These are phyloP conservation scores for Backusella tuberculispora DNA, from an alignment of 192 early-diverging fungal species.

Conservation along the genomic window DNA sequence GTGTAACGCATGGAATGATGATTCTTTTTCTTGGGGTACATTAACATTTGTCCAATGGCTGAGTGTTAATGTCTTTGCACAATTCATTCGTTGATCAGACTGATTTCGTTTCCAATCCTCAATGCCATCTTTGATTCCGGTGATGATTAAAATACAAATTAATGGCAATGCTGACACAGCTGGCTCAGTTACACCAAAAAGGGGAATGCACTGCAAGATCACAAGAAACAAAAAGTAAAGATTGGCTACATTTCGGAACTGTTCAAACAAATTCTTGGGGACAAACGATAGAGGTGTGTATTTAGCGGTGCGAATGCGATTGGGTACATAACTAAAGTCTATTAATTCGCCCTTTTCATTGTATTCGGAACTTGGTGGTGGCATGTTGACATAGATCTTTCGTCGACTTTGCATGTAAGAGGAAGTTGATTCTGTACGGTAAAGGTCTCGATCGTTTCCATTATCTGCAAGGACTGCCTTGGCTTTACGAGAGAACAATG, in stretches of 20 bases:
- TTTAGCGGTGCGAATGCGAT: slow-evolving; percentile 89
- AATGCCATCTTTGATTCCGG: slow-evolving; percentile 87
- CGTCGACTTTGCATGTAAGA: slow-evolving; percentile 42
- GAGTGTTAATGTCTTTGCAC: slow-evolving; percentile 58
- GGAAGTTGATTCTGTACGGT: slow-evolving; percentile 40
- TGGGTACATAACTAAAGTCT: slow-evolving; percentile 46
- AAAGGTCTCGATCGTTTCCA: slow-evolving; percentile 2
- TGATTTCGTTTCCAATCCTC: slow-evolving; percentile 92
- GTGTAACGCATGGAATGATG: slow-evolving; percentile 16
- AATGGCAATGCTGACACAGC: slow-evolving; percentile 85
- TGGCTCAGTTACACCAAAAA: slow-evolving; percentile 71
- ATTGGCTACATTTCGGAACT: slow-evolving; percentile 95
- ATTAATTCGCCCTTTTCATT: slow-evolving; percentile 40
- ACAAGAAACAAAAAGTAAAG: slow-evolving; percentile 93
- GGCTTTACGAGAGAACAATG: slow-evolving; percentile 18
- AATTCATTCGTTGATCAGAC: slow-evolving; percentile 85
- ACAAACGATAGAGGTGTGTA: slow-evolving; percentile 92
- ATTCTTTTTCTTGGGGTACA: slow-evolving; percentile 28
- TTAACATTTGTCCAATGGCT: slow-evolving; percentile 70
- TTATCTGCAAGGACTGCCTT: not conserved
- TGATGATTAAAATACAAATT: slow-evolving; percentile 76
- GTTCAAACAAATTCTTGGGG: slow-evolving; percentile 97
- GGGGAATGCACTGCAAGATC: slow-evolving; percentile 75
- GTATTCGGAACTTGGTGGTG: slow-evolving; percentile 22
- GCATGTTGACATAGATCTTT: slow-evolving; percentile 46